phyloP scores from a whole-genome alignment of 306 rosid genomes.

The Vigna angularis region DNA sequence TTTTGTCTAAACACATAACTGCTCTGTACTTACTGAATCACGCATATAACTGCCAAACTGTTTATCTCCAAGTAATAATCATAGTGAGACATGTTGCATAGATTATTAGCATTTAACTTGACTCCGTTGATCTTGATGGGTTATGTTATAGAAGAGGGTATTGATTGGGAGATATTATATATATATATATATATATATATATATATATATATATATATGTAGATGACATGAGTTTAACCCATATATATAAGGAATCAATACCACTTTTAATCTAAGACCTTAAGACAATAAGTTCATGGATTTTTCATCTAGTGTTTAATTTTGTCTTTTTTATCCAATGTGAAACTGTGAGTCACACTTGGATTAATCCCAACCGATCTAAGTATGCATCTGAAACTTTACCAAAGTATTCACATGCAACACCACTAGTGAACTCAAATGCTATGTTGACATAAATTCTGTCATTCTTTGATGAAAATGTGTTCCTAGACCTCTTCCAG shows the following conservation, averaged over 20 bases:
- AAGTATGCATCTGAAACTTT: slow-evolving; percentile 6
- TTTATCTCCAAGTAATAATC: not conserved
- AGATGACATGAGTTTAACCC: too few relatives aligned
- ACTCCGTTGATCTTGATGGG: not conserved
- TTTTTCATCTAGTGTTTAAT: too few relatives aligned
- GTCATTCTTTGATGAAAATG: not conserved
- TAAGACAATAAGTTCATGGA: too few relatives aligned
- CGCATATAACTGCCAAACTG: not conserved
- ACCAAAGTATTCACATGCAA: slow-evolving; percentile 4
- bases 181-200: too few relatives aligned
- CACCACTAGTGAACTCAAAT: not conserved
- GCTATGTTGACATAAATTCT: slow-evolving; percentile 8
- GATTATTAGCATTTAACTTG: not conserved
- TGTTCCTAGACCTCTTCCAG: not conserved
- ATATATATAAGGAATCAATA: too few relatives aligned
- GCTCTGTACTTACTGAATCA: not conserved
- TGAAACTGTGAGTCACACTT: too few relatives aligned
- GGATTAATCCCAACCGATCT: not conserved
- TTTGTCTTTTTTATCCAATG: too few relatives aligned
- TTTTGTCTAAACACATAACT: slow-evolving; percentile 3
- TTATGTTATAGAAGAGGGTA: too few relatives aligned
- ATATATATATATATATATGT: too few relatives aligned
- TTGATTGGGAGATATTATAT: too few relatives aligned
- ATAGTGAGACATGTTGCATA: not conserved
- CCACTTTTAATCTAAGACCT: too few relatives aligned